Percentiles rank a stretch among this genome's conserved stretches.
Evolutionary conservation across 2,329 filamentous ascomycete genomes (phyloP).

Genomic region (Talaromyces sp.): DNA sequence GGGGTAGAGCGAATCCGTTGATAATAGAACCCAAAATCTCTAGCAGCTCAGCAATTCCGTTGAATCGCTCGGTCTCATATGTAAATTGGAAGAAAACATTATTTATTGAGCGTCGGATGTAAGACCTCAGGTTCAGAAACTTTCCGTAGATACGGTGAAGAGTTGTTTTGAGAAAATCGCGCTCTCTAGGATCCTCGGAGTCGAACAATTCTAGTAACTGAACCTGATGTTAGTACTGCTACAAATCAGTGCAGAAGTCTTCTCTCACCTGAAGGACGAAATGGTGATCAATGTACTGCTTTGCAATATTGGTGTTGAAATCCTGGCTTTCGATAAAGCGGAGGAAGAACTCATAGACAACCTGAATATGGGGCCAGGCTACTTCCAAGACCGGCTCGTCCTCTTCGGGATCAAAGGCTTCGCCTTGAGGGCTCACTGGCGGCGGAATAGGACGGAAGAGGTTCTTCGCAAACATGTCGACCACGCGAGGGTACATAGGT

Average conservation of each 20-base stretch:
- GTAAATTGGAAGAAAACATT: constrained; percentile 99
- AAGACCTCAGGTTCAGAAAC: constrained; percentile 94
- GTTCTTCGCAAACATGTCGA: constrained; percentile 99
- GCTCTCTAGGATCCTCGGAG: constrained; percentile 91
- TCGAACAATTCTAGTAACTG: constrained; percentile 94
- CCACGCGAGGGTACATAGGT: constrained; percentile 96
- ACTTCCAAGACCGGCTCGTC: constrained; percentile 97
- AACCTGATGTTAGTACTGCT: constrained; percentile 10
- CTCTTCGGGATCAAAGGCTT: constrained; percentile 97
- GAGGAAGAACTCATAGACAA: constrained; percentile 98
- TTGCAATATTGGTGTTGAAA: constrained; percentile 99
- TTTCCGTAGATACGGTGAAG: constrained; percentile 98
- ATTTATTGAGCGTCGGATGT: constrained; percentile 97
- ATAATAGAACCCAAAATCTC: constrained; percentile 98
- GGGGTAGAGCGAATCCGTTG: constrained; percentile 91
- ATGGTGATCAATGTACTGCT: constrained; percentile 96
- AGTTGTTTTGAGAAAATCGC: constrained; percentile 97
- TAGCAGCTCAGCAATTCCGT: constrained; percentile 91
- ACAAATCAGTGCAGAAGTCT: constrained; percentile 13
- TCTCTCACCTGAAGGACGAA: constrained; percentile 73
- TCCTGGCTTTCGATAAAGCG: constrained; percentile 99
- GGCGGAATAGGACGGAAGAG: constrained; percentile 94
- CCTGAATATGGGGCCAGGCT: constrained; percentile 98
- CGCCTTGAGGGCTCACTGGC: constrained; percentile 94
- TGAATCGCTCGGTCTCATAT: constrained; percentile 97